Evolutionary conservation across 2,329 filamentous ascomycete species (phyloP), one percentile per base, ranked within the genome.

Genomic region (Exserohilum rostratum): DNA sequence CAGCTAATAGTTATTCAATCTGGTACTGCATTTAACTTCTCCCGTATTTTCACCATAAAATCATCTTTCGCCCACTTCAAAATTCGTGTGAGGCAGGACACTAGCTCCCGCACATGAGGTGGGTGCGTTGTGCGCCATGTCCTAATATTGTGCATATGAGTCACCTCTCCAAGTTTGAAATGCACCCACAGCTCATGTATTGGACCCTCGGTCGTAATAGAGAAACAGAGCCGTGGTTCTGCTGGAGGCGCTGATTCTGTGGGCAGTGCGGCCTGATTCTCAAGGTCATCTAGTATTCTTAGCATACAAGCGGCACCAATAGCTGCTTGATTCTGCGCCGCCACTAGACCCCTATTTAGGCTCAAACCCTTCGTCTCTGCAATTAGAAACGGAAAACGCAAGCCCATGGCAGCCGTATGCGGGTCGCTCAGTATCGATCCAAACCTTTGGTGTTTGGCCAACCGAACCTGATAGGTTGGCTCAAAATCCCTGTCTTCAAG

Each of bases 141-240:
- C 42, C 43, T 25, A 18, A 61, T 31, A 42, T 42, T 50, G 9
- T 58, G 40, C 55, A 61, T 61, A 31, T 58, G 48, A 18, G 27
- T 50, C 17, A 44, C 51, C 2, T 43, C 48, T 31, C 48, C 50
- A 48, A 42, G 12, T 38, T 37, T 35, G 43, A 55, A 64, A 47
- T 62, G 56, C n/a, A 62, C 56, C 58, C 58, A 64, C 33, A 64
- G 34, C 43, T 64, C 59, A 38, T 64, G 56, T 55, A 57, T 13
- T 11, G 58, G 58, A 15, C 61, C 61, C 43, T 50, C 58, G 7
- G 58, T 56, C 17, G 44, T 45, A 27, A 56, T 48, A 2, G 53
- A 56, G 44, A 56, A 56, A 40, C 53, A 56, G 25, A 50, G 46
- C 10, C 2, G 29, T 29, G 45, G 17, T 17, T 18, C 29, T 15